Evolutionary conservation across 2,329 filamentous ascomycete species (phyloP), one percentile per base, ranked within the genome.

Genomic region (Hymenoscyphus fructigenus): DNA sequence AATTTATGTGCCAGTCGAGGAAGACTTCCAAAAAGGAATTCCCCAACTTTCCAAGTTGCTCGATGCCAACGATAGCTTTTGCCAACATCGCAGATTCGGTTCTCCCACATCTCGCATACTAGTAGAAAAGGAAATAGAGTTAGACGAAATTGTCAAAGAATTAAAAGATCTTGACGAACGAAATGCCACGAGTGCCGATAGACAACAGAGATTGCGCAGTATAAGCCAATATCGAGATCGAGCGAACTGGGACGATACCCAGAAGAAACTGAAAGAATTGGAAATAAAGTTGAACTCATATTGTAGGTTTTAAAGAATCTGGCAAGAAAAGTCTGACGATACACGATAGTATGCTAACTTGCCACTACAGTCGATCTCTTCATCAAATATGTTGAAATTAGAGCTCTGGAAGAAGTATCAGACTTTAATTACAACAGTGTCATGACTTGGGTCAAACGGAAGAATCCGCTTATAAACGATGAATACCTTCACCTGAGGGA

Each of bases 61-160:
- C 61, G 56, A 68, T 14, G 44, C n/a, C 14, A 64, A 66, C 41
- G 63, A 67, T 17, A 64, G 60, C 60, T 68, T 69, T 56, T 64
- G 61, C 44, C 64, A 66, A 2, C 55, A 61, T 28, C 66, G 66
- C 28, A 61, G 50, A 64, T 68, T 67, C 56, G 68, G 62, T 9
- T 23, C 28, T 6, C 23, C n/a, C 23, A 38, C 53, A 26, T 34
- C 55, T n/a, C 61, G 60, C 15, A 55, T 68, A 17, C 57, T 69
- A 6, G 10, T 65, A 3, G 28, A 6, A 2, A 67, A 68, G 28
- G 14, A 65, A 50, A 64, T 66, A 15, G 63, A 67, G 28, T n/a
- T 68, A 12, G 44, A 50, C 10, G 17, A 59, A 38, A 20, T 65
- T 7, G 5, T 53, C 14, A 59, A 53, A 20, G 38, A 64, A 32